Conservation (phyloP, 1,139 yeast species). For the Scheffersomyces segobiensis region DNA sequence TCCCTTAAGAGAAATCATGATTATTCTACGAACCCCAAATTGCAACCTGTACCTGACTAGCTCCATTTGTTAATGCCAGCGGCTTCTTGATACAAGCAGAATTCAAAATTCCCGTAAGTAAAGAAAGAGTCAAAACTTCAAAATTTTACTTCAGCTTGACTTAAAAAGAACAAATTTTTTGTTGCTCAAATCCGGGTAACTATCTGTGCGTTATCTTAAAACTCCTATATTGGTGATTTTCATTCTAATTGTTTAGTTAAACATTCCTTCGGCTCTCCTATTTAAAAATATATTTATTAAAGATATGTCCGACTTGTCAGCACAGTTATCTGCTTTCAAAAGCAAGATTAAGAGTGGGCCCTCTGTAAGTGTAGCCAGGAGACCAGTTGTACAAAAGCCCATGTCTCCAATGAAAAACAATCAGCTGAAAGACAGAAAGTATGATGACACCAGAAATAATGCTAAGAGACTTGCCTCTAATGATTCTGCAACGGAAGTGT, state of each 20-base stretch:
- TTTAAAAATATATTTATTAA: no score
- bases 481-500: constrained; percentile 35
- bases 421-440: constrained; percentile 4
- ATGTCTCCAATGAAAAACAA: constrained; percentile 9
- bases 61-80: constrained; percentile 25
- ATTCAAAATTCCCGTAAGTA: constrained; percentile 6
- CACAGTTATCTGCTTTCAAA: constrained; percentile 51
- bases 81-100: constrained; percentile 6
- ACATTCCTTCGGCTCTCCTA: neutral
- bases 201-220: neutral
- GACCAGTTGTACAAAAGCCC: constrained; percentile 17
- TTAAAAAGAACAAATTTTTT: neutral
- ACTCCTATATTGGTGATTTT: neutral
- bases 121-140: neutral
- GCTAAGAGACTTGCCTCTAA: constrained; percentile 16
- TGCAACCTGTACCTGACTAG: constrained; percentile 16
- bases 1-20: constrained; percentile 10
- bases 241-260: neutral
- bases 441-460: constrained; percentile 5
- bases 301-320: constrained; percentile 45
- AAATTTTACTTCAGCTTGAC: neutral
- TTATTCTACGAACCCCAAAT: constrained; percentile 27
- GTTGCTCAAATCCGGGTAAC: constrained; percentile 12
- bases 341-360: constrained; percentile 51
- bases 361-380: constrained; percentile 37